These are phyloP conservation scores for Yamagishiella unicocca DNA, from an alignment of 139 green algal species.

Conservation along the genomic window DNA sequence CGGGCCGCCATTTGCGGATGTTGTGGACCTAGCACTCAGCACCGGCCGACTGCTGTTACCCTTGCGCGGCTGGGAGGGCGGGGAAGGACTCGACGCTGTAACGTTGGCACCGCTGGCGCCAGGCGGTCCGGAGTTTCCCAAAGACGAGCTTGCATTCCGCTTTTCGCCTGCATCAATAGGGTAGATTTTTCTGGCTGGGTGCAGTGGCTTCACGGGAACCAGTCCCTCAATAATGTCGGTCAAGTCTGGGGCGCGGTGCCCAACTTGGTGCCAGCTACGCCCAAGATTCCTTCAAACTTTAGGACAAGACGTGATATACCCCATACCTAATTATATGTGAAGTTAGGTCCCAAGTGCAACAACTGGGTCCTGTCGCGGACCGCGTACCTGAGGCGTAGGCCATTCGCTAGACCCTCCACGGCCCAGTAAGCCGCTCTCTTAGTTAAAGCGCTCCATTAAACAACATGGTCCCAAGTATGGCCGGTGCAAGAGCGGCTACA, in stretches of 20 bases:
- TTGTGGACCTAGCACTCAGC: constrained; percentile 8
- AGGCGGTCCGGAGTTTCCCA: not conserved
- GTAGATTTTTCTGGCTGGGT: not conserved
- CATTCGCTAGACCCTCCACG: not conserved
- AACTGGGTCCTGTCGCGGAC: not conserved
- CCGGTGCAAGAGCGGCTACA: not conserved
- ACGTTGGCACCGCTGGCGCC: not conserved
- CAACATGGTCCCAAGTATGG: not conserved
- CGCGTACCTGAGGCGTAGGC: not conserved
- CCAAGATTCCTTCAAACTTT: not conserved
- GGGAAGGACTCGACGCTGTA: constrained; percentile 4
- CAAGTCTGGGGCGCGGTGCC: constrained; percentile 30
- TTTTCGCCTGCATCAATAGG: constrained; percentile 20
- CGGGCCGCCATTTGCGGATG: not conserved
- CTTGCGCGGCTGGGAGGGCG: constrained; percentile 22
- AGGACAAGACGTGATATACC: not conserved
- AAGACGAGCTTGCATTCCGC: not conserved
- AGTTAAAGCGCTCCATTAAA: not conserved
- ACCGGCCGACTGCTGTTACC: constrained; percentile 8
- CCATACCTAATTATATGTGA: not conserved
- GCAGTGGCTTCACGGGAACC: not conserved
- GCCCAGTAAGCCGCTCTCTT: not conserved
- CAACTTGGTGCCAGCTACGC: not conserved
- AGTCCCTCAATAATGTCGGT: not conserved
- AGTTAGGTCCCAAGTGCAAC: not conserved